Conservation (phyloP, 805 yeast genomes). For the Lachancea quebecensis region DNA sequence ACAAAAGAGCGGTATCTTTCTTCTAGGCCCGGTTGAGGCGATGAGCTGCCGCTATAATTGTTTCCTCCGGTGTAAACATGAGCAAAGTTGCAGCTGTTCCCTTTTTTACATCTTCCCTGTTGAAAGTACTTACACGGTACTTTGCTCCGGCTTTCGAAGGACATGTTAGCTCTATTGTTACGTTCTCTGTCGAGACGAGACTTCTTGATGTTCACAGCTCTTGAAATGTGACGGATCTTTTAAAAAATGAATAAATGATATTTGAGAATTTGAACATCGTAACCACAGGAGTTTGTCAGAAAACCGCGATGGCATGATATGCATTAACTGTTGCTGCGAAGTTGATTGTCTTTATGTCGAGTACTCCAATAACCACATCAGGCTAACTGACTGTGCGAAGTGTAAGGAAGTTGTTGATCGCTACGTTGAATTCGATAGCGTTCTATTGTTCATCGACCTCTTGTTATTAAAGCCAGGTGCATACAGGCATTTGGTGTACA, state of each 20-base stretch:
- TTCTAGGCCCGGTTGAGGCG: constrained; percentile 11
- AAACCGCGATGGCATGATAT: constrained; percentile 50
- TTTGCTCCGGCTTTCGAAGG: constrained; percentile 13
- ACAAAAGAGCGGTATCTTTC: constrained; percentile 21
- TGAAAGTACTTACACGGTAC: constrained; percentile 40
- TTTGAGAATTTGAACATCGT: too few relatives aligned
- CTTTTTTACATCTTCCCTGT: constrained; percentile 39
- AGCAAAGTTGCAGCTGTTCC: constrained; percentile 38
- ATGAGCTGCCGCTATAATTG: constrained; percentile 6
- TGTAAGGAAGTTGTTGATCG: constrained; percentile 80
- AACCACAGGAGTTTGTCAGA: too few relatives aligned
- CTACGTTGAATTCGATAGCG: constrained; percentile 85
- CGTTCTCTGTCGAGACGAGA: background rate
- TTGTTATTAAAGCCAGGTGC: constrained; percentile 82
- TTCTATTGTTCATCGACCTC: constrained; percentile 75
- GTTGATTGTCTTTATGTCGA: constrained; percentile 59
- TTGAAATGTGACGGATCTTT: background rate
- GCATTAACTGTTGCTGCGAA: constrained; percentile 77
- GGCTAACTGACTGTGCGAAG: constrained; percentile 63
- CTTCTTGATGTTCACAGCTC: background rate
- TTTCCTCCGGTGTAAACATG: constrained; percentile 31
- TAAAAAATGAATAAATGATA: background rate
- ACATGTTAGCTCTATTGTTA: background rate
- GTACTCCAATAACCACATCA: constrained; percentile 72
- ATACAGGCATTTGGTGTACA: constrained; percentile 78